Percentiles rank a stretch among this genome's conserved stretches.
Conservation (phyloP, 2,329 filamentous ascomycete species). For the Cladosporium oxysporum region DNA sequence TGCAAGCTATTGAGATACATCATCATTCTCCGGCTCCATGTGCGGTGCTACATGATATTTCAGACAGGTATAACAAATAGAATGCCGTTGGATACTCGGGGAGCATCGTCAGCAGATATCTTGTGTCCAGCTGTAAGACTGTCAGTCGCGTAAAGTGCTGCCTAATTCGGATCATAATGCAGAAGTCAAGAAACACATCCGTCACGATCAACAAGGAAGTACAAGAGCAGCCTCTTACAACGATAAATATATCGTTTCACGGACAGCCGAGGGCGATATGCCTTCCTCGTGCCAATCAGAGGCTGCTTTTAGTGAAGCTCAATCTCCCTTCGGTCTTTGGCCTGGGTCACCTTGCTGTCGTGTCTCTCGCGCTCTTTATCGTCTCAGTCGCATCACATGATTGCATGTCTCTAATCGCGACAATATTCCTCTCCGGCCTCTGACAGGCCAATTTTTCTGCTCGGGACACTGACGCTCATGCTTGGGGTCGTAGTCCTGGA, state of each 20-base stretch:
- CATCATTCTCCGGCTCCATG: no score
- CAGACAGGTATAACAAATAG: no score
- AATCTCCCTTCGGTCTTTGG: slow-evolving; percentile 42
- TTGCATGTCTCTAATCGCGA: slow-evolving; percentile 54
- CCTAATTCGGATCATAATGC: not conserved
- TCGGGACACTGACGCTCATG: slow-evolving; percentile 56
- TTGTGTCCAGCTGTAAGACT: slow-evolving; percentile 45
- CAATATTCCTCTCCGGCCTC: slow-evolving; percentile 49
- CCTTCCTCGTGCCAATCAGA: not conserved
- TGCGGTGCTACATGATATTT: no score
- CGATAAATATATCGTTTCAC: slow-evolving; percentile 40
- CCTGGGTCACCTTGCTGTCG: slow-evolving; percentile 46
- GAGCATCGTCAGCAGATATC: slow-evolving; percentile 52
- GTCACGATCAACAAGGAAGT: slow-evolving; percentile 24
- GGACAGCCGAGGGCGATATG: slow-evolving; percentile 38
- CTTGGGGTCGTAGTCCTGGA: slow-evolving; percentile 53
- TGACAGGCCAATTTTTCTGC: slow-evolving; percentile 46
- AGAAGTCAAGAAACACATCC: slow-evolving; percentile 24
- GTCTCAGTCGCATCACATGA: slow-evolving; percentile 49
- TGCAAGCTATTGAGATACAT: no score
- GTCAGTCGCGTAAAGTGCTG: no score
- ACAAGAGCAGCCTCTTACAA: slow-evolving; percentile 1
- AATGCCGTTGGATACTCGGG: slow-evolving; percentile 28
- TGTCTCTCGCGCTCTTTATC: slow-evolving; percentile 46
- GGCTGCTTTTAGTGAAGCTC: slow-evolving; percentile 1